Conservation (phyloP, 352 stramenopile species). For the Phytophthora cryptogea region DNA sequence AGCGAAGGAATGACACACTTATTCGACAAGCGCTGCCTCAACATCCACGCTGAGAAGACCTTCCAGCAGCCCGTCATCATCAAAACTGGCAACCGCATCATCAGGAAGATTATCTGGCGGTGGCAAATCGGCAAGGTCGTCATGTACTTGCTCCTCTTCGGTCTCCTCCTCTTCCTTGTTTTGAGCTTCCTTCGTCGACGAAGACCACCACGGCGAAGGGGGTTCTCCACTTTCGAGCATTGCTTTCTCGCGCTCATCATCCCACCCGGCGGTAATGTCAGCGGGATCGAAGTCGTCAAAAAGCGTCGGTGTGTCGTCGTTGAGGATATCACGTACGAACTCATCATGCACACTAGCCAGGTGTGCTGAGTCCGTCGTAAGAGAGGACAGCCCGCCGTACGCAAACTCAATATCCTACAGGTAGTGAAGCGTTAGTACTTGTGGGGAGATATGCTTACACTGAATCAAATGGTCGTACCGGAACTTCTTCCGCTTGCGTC, state of each 20-base stretch:
- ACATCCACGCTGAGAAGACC: conserved; percentile 63
- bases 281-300: conserved; percentile 50
- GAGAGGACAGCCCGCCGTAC: conserved; percentile 64
- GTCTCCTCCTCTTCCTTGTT: conserved; percentile 5
- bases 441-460: not conserved
- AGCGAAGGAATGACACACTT: conserved; percentile 6
- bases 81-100: conserved; percentile 28
- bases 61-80: conserved; percentile 47
- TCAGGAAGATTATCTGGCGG: conserved; percentile 46
- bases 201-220: conserved; percentile 61
- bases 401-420: conserved; percentile 71
- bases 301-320: conserved; percentile 50
- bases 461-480: conserved; percentile 29
- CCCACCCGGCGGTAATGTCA: conserved; percentile 26
- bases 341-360: conserved; percentile 57
- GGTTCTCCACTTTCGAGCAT: conserved; percentile 45
- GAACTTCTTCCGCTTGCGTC: conserved; percentile 35
- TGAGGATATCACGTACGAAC: conserved; percentile 53
- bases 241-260: conserved; percentile 43
- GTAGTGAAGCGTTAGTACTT: conserved; percentile 3
- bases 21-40: conserved; percentile 36
- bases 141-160: conserved; percentile 19
- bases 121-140: conserved; percentile 38
- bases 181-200: conserved; percentile 10
- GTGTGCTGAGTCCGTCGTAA: conserved; percentile 36